Conservation (phyloP, 2,329 filamentous ascomycete genomes). For the Fusarium secorum region DNA sequence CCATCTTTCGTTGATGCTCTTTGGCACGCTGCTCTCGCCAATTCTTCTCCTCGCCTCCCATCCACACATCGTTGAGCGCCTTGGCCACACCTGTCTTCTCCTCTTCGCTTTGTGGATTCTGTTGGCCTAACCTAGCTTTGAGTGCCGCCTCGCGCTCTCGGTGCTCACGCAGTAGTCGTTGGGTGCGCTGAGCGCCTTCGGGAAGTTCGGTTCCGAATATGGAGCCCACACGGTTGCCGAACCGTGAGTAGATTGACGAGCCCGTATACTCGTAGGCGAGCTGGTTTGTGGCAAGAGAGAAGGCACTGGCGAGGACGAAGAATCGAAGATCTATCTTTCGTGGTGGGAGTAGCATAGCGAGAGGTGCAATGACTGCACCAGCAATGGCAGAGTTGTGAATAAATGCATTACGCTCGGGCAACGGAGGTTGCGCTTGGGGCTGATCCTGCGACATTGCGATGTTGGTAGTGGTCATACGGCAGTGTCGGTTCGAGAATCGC, state of each 20-base stretch:
- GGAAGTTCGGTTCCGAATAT: conserved; percentile 63
- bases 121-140: conserved; percentile 29
- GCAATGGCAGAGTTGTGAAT: conserved; percentile 59
- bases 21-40: conserved; percentile 62
- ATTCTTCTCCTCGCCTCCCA: conserved; percentile 63
- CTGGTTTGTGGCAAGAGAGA: conserved; percentile 63
- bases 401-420: conserved; percentile 48
- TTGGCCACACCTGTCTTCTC: conserved; percentile 46
- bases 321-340: conserved; percentile 61
- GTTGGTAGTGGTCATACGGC: not conserved
- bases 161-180: conserved; percentile 58
- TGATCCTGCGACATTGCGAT: conserved; percentile 43
- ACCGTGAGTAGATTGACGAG: conserved; percentile 58
- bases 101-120: conserved; percentile 31
- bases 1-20: conserved; percentile 61
- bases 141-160: conserved; percentile 49
- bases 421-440: conserved; percentile 34
- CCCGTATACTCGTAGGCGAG: conserved; percentile 66
- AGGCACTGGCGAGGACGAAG: conserved; percentile 57
- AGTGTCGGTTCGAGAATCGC: not conserved
- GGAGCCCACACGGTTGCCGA: conserved; percentile 52
- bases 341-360: conserved; percentile 61
- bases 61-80: conserved; percentile 61
- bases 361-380: conserved; percentile 56
- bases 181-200: conserved; percentile 60